phyloP scores from a whole-genome alignment of 1,139 yeast genomes.

The Kodamaea sp. region DNA sequence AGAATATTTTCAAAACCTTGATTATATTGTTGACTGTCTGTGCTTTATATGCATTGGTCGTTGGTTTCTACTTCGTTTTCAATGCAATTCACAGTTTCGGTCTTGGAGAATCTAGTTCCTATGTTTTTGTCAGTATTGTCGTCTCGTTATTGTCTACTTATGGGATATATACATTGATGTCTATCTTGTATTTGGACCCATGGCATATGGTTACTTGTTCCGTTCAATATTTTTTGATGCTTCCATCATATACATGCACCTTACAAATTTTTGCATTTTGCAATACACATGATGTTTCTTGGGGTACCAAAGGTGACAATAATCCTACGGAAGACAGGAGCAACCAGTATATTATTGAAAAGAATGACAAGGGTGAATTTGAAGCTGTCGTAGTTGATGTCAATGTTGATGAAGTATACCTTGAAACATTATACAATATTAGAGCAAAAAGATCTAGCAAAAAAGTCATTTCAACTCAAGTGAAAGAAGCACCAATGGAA shows the following conservation, averaged over 20 bases:
- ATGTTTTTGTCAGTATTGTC: constrained; percentile 67
- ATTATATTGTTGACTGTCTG: constrained; percentile 73
- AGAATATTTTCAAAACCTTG: constrained; percentile 63
- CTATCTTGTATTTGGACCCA: constrained; percentile 82
- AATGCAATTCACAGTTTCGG: constrained; percentile 45
- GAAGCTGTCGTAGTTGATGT: constrained; percentile 89
- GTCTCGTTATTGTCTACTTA: constrained; percentile 88
- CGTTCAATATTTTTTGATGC: constrained; percentile 75
- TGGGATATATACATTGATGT: constrained; percentile 79
- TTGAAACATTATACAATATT: constrained; percentile 69
- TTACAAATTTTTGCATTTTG: constrained; percentile 92
- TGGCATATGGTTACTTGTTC: constrained; percentile 91
- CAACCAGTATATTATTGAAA: constrained; percentile 45
- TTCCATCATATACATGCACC: constrained; percentile 90
- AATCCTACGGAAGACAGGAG: constrained; percentile 53
- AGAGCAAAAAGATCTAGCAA: constrained; percentile 65
- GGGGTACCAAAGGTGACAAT: constrained; percentile 97
- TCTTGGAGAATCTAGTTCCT: constrained; percentile 42
- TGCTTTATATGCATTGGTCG: constrained; percentile 74
- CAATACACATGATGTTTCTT: constrained; percentile 92
- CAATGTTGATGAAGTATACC: constrained; percentile 84
- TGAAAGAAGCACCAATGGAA: constrained; percentile 28
- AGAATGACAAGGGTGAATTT: constrained; percentile 58
- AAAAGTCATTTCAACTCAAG: constrained; percentile 46
- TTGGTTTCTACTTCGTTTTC: constrained; percentile 78